These are phyloP conservation scores for Aspergillus pseudoviridinutans DNA, from an alignment of 2,329 filamentous ascomycete genomes.

Conservation along the genomic window DNA sequence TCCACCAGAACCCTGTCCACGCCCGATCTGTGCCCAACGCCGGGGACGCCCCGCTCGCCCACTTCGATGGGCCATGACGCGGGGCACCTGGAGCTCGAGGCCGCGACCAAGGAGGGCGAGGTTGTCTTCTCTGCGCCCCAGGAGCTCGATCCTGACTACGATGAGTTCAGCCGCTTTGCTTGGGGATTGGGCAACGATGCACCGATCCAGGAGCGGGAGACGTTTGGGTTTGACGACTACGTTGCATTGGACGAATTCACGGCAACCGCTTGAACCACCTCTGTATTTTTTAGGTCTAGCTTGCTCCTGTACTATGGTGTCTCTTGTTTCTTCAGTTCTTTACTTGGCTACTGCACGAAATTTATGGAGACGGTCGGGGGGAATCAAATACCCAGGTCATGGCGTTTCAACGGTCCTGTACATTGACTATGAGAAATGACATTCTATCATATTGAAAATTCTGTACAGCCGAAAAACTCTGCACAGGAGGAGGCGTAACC, in stretches of 20 bases:
- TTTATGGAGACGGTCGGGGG: background rate
- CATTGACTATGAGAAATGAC: background rate
- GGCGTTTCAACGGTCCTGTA: background rate
- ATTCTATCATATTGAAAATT: background rate
- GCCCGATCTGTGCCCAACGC: conserved; percentile 31
- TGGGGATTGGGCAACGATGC: conserved; percentile 22
- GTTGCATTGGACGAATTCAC: conserved; percentile 30
- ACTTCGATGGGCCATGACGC: conserved; percentile 12
- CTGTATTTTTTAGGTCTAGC: background rate
- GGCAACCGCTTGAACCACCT: conserved; percentile 17
- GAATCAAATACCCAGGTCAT: background rate
- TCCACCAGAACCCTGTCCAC: conserved; percentile 28
- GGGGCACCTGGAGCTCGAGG: conserved; percentile 8
- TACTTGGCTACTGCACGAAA: background rate
- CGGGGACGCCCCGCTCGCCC: conserved; percentile 27
- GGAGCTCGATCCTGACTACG: conserved; percentile 26
- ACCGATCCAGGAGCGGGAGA: conserved; percentile 22
- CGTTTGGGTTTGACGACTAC: conserved; percentile 30
- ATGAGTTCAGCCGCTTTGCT: conserved; percentile 33
- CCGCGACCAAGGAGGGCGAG: conserved; percentile 16
- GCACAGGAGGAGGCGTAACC: no score
- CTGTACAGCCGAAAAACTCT: background rate
- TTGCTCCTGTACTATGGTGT: conserved; percentile 5
- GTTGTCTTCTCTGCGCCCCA: conserved; percentile 24
- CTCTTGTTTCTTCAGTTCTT: background rate